A percentile compares a stretch with the other conserved stretches of the same genome.
phyloP scores from a whole-genome alignment of 495 filamentous ascomycete species.

The Aspergillus diversus region DNA sequence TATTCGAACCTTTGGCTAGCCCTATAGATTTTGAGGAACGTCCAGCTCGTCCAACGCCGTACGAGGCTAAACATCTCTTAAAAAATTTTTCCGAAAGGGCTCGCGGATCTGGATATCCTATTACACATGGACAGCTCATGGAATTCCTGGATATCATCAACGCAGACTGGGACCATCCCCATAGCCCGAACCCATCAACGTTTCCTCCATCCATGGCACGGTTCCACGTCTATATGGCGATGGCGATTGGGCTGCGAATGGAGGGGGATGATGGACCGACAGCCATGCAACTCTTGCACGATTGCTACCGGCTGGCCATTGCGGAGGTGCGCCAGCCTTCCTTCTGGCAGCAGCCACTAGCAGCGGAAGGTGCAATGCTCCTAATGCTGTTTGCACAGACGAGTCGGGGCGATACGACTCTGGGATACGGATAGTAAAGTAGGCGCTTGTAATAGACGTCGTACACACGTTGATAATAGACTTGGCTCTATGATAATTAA shows the following conservation, averaged over 20 bases:
- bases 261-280: slow-evolving; percentile 5
- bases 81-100: slow-evolving; percentile 19
- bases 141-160: slow-evolving; percentile 19
- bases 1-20: background rate
- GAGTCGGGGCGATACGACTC: background rate
- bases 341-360: slow-evolving; percentile 20
- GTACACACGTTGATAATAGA: too few relatives aligned
- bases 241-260: slow-evolving; percentile 23
- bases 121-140: slow-evolving; percentile 11
- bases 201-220: slow-evolving; percentile 17
- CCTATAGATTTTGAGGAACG: background rate
- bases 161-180: background rate
- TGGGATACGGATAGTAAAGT: background rate
- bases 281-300: slow-evolving; percentile 9
- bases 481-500: too few relatives aligned
- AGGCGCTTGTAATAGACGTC: background rate
- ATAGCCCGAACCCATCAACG: background rate
- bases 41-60: background rate
- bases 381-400: slow-evolving; percentile 19
- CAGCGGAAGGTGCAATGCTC: slow-evolving; percentile 15
- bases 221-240: slow-evolving; percentile 28
- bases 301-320: slow-evolving; percentile 23
- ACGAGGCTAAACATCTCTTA: slow-evolving; percentile 18
- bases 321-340: slow-evolving; percentile 12
- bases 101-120: background rate